Evolutionary conservation across 129 eudicot genomes (phyloP).

Genomic region (Escallonia herrerae): DNA sequence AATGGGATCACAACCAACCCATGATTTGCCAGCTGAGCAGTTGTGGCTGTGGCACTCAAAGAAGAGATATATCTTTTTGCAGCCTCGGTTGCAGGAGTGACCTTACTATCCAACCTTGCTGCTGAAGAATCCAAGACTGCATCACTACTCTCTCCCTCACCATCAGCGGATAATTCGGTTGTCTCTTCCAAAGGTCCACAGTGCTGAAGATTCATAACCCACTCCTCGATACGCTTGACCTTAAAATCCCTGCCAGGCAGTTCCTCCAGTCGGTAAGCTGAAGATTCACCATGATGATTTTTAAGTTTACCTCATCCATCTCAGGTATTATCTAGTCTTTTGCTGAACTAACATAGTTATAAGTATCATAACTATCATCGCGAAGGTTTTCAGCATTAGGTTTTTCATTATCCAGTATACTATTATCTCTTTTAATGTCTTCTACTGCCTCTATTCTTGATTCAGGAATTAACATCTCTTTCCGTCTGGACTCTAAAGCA

Average conservation of each 20-base stretch:
- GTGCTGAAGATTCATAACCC: constrained; percentile 81
- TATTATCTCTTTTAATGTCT: constrained; percentile 25
- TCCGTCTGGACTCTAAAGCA: constrained; percentile 31
- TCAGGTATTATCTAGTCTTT: constrained; percentile 89
- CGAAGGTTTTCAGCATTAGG: constrained; percentile 22
- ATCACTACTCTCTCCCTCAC: constrained; percentile 16
- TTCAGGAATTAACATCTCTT: constrained; percentile 26
- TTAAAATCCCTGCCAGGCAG: constrained; percentile 58
- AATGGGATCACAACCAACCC: constrained; percentile 87
- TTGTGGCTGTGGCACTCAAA: constrained; percentile 51
- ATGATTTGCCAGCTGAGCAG: constrained; percentile 83
- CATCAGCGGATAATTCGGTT: constrained; percentile 20
- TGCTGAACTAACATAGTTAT: constrained; percentile 62
- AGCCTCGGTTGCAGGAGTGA: constrained; percentile 59
- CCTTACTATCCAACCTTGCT: constrained; percentile 38
- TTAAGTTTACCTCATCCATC: constrained; percentile 41
- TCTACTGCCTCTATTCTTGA: constrained; percentile 14
- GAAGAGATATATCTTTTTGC: constrained; percentile 85
- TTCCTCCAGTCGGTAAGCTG: constrained; percentile 34
- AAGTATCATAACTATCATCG: constrained; percentile 38
- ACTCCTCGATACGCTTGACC: constrained; percentile 66
- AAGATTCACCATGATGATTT: constrained; percentile 32
- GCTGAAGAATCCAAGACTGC: constrained; percentile 28
- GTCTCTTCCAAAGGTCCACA: constrained; percentile 60
- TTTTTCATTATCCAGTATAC: constrained; percentile 27